Evolutionary conservation across 2,329 filamentous ascomycete genomes (phyloP), one percentile per base, ranked within the genome.

Genomic region (Talaromyces rugulosus): DNA sequence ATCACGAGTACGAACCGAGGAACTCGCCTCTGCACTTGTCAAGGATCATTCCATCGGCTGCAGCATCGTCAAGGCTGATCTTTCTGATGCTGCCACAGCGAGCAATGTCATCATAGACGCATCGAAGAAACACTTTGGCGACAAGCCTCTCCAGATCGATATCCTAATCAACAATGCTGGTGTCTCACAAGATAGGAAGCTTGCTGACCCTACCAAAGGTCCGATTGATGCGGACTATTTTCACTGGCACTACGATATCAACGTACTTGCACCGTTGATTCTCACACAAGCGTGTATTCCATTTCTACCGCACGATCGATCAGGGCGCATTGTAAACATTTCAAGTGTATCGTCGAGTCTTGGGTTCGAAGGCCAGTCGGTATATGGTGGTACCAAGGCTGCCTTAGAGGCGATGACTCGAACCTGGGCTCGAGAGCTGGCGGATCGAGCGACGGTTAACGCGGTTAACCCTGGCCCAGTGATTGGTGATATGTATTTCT

Each of bases 131-230:
- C 80, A 86, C 70, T 69, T 56, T 1, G 68, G 67, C 5, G 71
- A 76, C 63, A 34, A 52, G 12, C 79, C 80, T 60, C 85, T 92
- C 72, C 85, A 88, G 69, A 83, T 96, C 70, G 91, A 96, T 77
- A 91, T 96, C 64, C 80, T 96, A 59, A 80, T 96, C 80, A 96
- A 96, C 83, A 96, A 96, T 74, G 92, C 92, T 33, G 92, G 91
- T 28, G 80, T 87, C 1, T 78, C 82, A 8, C 74, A 72, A 27
- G 75, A 80, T 66, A 72, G 74, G 36, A 69, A 85, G 34, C 78
- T 84, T 44, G 94, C 95, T 77, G 84, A 88, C 67, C 73, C 79
- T 30, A 77, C 90, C 28, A 82, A 85, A 57, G 84, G 89, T 31
- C 68, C 75, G 34, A 84, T 91, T 65, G 84, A 83, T 4, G 71